Percentiles rank a stretch among this genome's conserved stretches.
Evolutionary conservation across 306 rosid species (phyloP).

Genomic region (Malus sieversii): DNA sequence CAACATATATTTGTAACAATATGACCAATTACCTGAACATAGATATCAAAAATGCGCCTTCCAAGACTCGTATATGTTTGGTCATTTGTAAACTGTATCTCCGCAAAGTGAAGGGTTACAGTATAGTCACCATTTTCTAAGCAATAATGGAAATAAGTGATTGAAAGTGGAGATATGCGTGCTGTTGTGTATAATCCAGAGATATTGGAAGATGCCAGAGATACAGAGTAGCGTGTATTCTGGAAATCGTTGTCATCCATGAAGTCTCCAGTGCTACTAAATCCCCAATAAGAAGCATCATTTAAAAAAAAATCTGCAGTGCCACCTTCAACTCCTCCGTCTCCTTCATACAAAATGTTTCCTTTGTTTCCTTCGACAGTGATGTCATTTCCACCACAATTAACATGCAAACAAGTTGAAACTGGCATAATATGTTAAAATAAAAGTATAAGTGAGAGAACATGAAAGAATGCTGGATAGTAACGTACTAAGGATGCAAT

Average conservation of each 20-base stretch:
- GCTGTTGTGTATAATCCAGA: conserved; percentile 46
- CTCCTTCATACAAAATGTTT: conserved; percentile 18
- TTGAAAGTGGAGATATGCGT: conserved; percentile 48
- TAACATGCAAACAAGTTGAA: conserved; percentile 59
- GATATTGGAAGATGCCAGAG: conserved; percentile 31
- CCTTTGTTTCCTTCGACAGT: conserved; percentile 10
- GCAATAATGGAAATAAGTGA: conserved; percentile 65
- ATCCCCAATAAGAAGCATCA: conserved; percentile 22
- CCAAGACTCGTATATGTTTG: conserved; percentile 43
- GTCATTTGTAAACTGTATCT: conserved; percentile 54
- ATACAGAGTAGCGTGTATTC: conserved; percentile 27
- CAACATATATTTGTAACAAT: background rate
- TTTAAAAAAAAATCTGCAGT: conserved; percentile 7
- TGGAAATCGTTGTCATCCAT: conserved; percentile 24
- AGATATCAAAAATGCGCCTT: conserved; percentile 53
- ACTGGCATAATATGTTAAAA: conserved; percentile 31
- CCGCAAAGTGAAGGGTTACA: conserved; percentile 56
- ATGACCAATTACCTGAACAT: conserved; percentile 49
- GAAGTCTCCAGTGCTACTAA: conserved; percentile 41
- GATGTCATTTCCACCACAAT: conserved; percentile 45
- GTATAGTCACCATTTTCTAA: conserved; percentile 61
- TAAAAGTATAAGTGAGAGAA: background rate
- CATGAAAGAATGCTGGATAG: background rate
- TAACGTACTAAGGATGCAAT: background rate
- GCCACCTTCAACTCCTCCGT: conserved; percentile 29